A percentile compares a stretch with the other conserved stretches of the same genome.
Evolutionary conservation across 495 filamentous ascomycete genomes (phyloP).

Genomic region (Lepidopterella palustris): DNA sequence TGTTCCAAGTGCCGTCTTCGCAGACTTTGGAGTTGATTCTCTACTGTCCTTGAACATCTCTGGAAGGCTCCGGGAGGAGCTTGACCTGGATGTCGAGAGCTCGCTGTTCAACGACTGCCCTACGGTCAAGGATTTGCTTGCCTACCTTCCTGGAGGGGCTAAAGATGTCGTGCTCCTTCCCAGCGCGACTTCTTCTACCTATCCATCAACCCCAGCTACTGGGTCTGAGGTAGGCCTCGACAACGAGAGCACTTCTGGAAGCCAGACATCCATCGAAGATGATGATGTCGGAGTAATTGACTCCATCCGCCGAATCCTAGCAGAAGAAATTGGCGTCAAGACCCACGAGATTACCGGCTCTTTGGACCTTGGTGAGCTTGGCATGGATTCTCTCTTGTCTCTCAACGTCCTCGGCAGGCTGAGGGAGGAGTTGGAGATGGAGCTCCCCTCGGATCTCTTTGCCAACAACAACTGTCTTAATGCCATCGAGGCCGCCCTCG

Average conservation of each 20-base stretch:
- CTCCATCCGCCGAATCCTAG: constrained; percentile 9
- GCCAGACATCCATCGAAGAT: constrained; percentile 8
- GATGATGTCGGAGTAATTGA: constrained; percentile 11
- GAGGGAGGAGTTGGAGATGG: constrained; percentile 21
- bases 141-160: background rate
- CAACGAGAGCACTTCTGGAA: constrained; percentile 7
- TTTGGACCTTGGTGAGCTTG: constrained; percentile 9
- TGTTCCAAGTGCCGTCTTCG: constrained; percentile 31
- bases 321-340: constrained; percentile 21
- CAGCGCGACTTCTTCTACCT: constrained; percentile 17
- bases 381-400: constrained; percentile 11
- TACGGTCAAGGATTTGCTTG: constrained; percentile 40
- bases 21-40: constrained; percentile 47
- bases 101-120: constrained; percentile 50
- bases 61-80: constrained; percentile 35
- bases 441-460: constrained; percentile 38
- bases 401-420: background rate
- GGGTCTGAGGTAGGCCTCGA: constrained; percentile 10
- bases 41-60: constrained; percentile 43
- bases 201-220: constrained; percentile 16
- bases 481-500: constrained; percentile 38
- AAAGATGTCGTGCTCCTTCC: constrained; percentile 10
- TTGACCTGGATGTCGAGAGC: constrained; percentile 35
- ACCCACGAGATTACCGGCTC: constrained; percentile 16
- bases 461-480: constrained; percentile 36